These are phyloP conservation scores for Reutealis trisperma DNA, from an alignment of 345 rosid species.

Conservation along the genomic window DNA sequence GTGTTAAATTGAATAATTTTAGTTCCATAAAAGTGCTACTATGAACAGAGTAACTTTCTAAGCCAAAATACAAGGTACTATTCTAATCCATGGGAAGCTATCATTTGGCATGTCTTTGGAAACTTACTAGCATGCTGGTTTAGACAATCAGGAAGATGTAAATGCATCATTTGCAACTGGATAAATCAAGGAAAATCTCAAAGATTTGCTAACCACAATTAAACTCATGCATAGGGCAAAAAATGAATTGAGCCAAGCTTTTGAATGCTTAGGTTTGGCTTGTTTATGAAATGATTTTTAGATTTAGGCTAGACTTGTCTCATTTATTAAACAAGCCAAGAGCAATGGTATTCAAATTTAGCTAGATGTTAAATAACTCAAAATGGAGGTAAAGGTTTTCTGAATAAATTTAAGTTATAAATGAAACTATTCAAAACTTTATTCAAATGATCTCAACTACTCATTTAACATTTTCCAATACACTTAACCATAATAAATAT, in stretches of 20 bases:
- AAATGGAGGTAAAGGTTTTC: background rate
- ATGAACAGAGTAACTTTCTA: background rate
- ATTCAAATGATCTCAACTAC: background rate
- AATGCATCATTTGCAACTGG: background rate
- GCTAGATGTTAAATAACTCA: background rate
- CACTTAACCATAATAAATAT: background rate
- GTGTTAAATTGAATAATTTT: constrained; percentile 3
- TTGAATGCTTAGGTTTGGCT: background rate
- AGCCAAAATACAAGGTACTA: background rate
- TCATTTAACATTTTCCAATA: background rate
- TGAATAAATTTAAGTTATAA: background rate
- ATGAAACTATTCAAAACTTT: background rate
- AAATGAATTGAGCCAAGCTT: background rate
- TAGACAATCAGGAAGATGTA: constrained; percentile 6
- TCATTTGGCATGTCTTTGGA: background rate
- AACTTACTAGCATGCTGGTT: background rate
- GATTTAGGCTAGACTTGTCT: background rate
- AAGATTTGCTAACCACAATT: background rate
- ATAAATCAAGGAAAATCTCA: background rate
- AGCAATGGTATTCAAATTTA: too few species aligned
- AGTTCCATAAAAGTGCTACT: background rate
- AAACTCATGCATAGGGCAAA: background rate
- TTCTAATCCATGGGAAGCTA: background rate
- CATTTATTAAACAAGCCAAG: background rate
- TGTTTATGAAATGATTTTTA: background rate